Base-by-base conservation (phyloP, 2,329 filamentous ascomycete species). In the Ceratocystiopsis brevicomis region DNA sequence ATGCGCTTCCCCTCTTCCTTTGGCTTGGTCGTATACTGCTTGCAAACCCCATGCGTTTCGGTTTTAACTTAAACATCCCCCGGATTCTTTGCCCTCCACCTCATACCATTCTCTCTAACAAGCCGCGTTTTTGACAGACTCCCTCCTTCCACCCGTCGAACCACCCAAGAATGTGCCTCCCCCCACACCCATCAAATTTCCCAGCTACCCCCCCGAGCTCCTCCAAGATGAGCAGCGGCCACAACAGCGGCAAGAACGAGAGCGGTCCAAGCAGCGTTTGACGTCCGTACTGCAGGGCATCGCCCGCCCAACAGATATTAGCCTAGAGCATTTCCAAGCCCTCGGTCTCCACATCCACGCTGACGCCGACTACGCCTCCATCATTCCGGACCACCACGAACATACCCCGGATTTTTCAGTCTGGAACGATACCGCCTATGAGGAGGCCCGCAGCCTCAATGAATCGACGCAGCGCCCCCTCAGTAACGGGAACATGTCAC, bases 331-430 rank as follows among this genome's bases (percentile, higher is more conserved):
- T 47, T 68, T 78, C 43, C 62, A 68, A 46, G 72, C 73, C 12
- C 62, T 78, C 35, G 72, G 73, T 5, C 60, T 76, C 32, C 65
- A 74, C 51, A 59, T 78, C 50, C 65, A 65, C 48, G 53, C 63
- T 30, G 63, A 76, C 54, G 67, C 62, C 21, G 52, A 62, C n/a
- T 50, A 62, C 13, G 54, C 61, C 42, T 61, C 70, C 16, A 54
- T 79, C 38, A 56, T 78, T 43, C 74, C 75, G 4, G 66, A 75
- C 47, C 40, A 44, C 37, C 53, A 64, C 14, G 59, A 62, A 13
- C 68, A 57, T 45, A 59, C 76, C 30, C 74, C 74, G 3, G 63
- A 71, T 48, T 69, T 74, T 47, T 55, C 57, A 6, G 58, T 58
- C 10, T 76, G 73, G 69, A 64, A 71, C 39, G 56, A 53, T 14